Base-by-base conservation (phyloP, 306 rosid species). In the Lupinus albus region DNA sequence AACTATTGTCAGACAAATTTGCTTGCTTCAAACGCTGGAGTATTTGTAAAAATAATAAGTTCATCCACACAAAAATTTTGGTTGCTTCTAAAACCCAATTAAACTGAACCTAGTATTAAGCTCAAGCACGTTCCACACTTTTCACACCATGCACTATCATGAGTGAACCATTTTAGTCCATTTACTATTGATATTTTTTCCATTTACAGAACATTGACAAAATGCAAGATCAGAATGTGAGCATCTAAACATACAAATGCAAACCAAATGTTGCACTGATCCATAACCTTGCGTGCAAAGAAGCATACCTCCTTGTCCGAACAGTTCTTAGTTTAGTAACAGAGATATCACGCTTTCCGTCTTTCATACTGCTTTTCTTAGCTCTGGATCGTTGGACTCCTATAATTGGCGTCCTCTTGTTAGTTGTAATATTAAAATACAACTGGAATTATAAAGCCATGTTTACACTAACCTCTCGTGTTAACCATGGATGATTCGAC, bases 351-450 rank as follows among this genome's bases (percentile, higher is more conserved):
- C 68, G 62, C 20, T 58, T 82, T 52, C 21, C 73, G 61, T 51
- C 81, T 82, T 84, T 84, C 55, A 70, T 55, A 72, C 9, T 74
- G 83, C 77, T 80, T 63, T 78, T 81, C 80, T 65, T 83, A 35
- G 82, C 53, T 79, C 67, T 76, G 62, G 83, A 64, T 44, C 75
- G 82, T 10, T 61, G 51, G 64, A 62, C 58, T 64, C 82, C 88
- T 87, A 78, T 59, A 60, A 84, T 67, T 35, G n/a, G 36, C 11
- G 68, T 32, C 36, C 11, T 14, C 56, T 18, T 36, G 46, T 68
- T 72, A 71, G 51, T 63, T 33, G 14, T 28, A 42, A 65, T 15
- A 17, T 41, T 12, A 14, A 12, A 62, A 74, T 61, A n/a, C 55
- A 61, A 30, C 56, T 36, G 47, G 13, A 61, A 30, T n/a, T 7